Evolutionary conservation across 805 yeast species (phyloP), one percentile per base, ranked within the genome.

Genomic region (Kregervanrija fluxuum): DNA sequence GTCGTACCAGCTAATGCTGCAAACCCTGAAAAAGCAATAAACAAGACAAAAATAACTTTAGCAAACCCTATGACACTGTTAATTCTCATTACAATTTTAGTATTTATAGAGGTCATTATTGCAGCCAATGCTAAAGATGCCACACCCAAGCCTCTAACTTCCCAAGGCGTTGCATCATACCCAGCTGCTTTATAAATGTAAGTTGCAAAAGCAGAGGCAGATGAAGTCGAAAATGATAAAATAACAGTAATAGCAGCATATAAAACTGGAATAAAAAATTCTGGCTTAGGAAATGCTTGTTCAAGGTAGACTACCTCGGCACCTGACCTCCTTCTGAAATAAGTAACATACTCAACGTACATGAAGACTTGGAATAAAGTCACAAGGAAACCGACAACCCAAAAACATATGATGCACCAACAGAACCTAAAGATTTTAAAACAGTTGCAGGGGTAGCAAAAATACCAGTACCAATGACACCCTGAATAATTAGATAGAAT

Each of bases 181-280:
- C 77, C 82, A 6, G 90, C 89, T 10, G 95, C 95, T 35, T 75
- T 76, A 48, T 85, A 69, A 48, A 86, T 71, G 65, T 83, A 85
- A 57, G 82, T 83, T 30, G 95, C 95, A 51, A 83, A 83, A 33
- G 84, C 86, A 41, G 84, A 78, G 15, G 90, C 81, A 62, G 85
- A 84, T 61, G 90, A 86, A 10, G 93, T 80, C 16, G 95, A 90
- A 87, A 90, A 86, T 33, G 93, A 93, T 40, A 86, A 68, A 55
- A 84, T 73, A 56, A 86, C 79, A 13, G 80, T 79, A 56, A 84
- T 82, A 2, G 89, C 69, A 0, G 87, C 89, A 50, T 76, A 80
- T 68, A 77, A 69, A 14, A 74, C 77, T 28, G 85, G 80, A 38
- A 82, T 73, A 47, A 86, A 68, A 57, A 81, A 84, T 59, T 68